Conservation (phyloP, 208 protist genomes). For the Angomonas deanei region DNA sequence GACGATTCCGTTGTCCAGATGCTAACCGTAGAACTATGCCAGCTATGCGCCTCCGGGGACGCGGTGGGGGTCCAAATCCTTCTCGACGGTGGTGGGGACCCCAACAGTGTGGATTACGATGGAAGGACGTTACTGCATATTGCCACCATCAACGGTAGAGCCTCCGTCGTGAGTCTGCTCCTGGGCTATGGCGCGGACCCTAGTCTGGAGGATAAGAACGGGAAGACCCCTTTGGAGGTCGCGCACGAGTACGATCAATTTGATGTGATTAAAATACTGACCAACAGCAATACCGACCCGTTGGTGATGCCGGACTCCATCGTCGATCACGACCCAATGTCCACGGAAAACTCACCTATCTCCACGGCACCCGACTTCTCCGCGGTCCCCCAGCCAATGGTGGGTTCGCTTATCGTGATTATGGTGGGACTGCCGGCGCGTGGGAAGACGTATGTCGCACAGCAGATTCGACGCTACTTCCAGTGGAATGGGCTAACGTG, state of each 20-base stretch:
- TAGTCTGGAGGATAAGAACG: conserved; percentile 46
- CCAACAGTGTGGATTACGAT: conserved; percentile 80
- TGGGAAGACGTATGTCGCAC: conserved; percentile 87
- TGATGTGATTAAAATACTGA: conserved; percentile 51
- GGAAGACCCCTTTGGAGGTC: conserved; percentile 50
- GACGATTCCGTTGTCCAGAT: conserved; percentile 59
- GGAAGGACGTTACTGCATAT: conserved; percentile 77
- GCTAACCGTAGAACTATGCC: conserved; percentile 77
- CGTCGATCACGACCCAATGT: conserved; percentile 16
- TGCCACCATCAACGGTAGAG: conserved; percentile 50
- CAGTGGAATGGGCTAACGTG: conserved; percentile 84
- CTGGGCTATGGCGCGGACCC: conserved; percentile 65
- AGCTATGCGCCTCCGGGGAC: conserved; percentile 59
- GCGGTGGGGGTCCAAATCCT: conserved; percentile 62
- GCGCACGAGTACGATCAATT: conserved; percentile 51
- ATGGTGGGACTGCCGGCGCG: conserved; percentile 88
- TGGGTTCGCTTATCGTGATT: conserved; percentile 82
- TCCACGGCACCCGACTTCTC: conserved; percentile 60
- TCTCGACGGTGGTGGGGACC: conserved; percentile 62
- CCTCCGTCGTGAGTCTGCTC: conserved; percentile 47
- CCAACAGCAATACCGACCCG: conserved; percentile 9
- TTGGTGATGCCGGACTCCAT: conserved; percentile 11
- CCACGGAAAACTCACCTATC: conserved; percentile 23
- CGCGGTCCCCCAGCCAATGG: conserved; percentile 74
- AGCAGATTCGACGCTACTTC: conserved; percentile 88